These are phyloP conservation scores for Acer saccharum DNA, from an alignment of 345 rosid species.

Conservation along the genomic window DNA sequence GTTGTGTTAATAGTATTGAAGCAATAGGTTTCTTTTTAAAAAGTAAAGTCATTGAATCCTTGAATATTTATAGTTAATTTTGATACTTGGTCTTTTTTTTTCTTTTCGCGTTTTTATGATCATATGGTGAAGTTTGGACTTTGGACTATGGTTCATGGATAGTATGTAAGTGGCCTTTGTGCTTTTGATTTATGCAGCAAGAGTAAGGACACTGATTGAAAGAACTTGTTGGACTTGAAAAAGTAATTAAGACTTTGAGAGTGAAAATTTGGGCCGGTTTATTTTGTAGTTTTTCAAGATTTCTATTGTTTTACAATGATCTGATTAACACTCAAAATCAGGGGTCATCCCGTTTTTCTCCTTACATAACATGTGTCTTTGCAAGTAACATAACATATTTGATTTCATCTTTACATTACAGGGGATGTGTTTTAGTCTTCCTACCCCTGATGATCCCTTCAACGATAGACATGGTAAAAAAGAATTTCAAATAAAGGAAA, in stretches of 20 bases:
- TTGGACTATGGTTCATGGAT: neutral
- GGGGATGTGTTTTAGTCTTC: constrained; percentile 98
- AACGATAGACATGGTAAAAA: constrained; percentile 60
- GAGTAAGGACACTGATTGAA: neutral
- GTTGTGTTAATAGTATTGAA: neutral
- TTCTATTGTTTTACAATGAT: neutral
- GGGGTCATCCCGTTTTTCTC: neutral
- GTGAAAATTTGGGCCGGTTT: neutral
- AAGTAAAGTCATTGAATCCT: neutral
- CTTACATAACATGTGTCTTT: too few relatives aligned
- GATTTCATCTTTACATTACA: constrained; percentile 23
- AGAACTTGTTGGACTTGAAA: neutral
- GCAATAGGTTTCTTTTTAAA: neutral
- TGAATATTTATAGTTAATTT: neutral
- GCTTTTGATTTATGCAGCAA: neutral
- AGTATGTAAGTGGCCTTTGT: neutral
- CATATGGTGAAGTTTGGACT: neutral
- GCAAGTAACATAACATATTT: neutral
- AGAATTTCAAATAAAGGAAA: constrained; percentile 27
- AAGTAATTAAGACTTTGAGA: too few relatives aligned
- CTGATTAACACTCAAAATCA: neutral
- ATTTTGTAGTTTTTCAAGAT: neutral
- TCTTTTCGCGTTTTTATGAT: neutral
- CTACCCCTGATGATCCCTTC: constrained; percentile 75
- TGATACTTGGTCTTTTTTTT: neutral